Evolutionary conservation across 306 rosid species (phyloP), one percentile per base, ranked within the genome.

Genomic region (Vigna hirtella): DNA sequence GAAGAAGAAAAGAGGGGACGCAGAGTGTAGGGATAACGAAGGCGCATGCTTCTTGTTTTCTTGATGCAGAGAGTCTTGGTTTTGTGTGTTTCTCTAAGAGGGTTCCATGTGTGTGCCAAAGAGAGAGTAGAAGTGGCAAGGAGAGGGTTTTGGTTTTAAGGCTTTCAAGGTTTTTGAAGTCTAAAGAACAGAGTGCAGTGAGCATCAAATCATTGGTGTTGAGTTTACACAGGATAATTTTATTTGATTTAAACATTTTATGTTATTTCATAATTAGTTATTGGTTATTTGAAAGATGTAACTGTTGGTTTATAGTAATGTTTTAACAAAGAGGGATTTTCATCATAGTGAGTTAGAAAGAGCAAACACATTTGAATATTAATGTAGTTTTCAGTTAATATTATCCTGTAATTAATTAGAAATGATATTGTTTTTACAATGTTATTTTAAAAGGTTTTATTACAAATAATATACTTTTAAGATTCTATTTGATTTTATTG

Each of bases 11-110:
- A 9, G 1, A 75, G 69, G 56, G 87, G 82, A 61, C 85, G 77
- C 4, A 87, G 77, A 24, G 76, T 65, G 40, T 66, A 76, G 50
- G 69, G 81, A 58, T 77, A 79, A 74, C 79, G 91, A 88, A 84
- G 83, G 75, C 80, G 91, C 95, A 93, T 93, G 20, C 22, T 68
- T 68, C 12, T 66, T 43, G 16, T 43, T 59, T 4, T 1, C 43
- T 32, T 61, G 22, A 6, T 61, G 67, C 22, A 32, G 52, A 66
- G 71, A 17, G 28, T 38, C 30, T 66, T 62, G 36, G 18, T 15
- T 32, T 22, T 63, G 48, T 0, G 70, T 17, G 12, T 32, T 66
- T 42, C 17, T 20, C 71, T 66, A 66, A 74, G 32, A 47, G 70
- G 48, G 30, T 5, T 59, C 18, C 78, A 74, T 74, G 22, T 28